Evolutionary conservation across 148 eudicot species (phyloP).

Genomic region (Rhododendron molle): DNA sequence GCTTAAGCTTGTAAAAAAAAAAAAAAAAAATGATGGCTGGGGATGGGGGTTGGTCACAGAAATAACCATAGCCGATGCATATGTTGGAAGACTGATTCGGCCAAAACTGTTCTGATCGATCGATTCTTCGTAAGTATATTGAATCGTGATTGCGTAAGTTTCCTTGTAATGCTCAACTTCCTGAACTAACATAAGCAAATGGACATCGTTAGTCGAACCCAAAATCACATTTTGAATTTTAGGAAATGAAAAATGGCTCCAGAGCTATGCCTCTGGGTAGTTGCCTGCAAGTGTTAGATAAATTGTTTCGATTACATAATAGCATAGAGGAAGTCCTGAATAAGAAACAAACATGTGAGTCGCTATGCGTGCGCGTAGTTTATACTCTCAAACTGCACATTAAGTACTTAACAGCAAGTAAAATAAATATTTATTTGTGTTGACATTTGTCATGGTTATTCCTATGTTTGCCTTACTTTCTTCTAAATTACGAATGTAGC

Average conservation of each 20-base stretch:
- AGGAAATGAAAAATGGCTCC: neutral
- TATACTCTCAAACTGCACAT: neutral
- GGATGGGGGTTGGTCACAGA: neutral
- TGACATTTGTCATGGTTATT: neutral
- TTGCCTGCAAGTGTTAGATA: neutral
- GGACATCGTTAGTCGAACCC: neutral
- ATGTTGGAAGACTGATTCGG: neutral
- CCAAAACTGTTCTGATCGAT: neutral
- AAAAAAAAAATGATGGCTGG: neutral
- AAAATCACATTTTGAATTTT: neutral
- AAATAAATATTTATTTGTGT: neutral
- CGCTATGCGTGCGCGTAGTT: neutral
- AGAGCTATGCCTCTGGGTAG: neutral
- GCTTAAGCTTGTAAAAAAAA: too few species aligned
- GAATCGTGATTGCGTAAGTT: neutral
- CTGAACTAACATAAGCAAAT: neutral
- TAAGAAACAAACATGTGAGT: neutral
- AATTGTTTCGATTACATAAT: neutral
- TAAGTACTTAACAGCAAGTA: neutral
- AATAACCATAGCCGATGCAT: neutral
- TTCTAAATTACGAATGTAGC: neutral
- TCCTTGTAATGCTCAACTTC: neutral
- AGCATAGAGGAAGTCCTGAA: neutral
- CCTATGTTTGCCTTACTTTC: neutral
- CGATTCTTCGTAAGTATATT: neutral